phyloP scores from a whole-genome alignment of 768 basidiomycete species.

The Gloeopeniophorella convolvens region DNA sequence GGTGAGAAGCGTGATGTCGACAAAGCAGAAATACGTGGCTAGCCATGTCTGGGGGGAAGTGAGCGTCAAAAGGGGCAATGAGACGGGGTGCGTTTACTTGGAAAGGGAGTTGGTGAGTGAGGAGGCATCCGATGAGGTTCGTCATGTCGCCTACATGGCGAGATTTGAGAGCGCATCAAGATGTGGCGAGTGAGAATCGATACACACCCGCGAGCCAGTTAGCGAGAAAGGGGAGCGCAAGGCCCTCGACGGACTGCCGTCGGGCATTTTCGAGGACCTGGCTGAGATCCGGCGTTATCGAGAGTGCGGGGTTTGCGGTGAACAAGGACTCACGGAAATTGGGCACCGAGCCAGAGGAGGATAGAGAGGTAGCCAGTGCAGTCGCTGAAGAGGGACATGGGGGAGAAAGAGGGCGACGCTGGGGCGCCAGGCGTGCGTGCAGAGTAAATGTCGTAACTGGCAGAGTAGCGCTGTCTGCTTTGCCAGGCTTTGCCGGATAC shows the following conservation, averaged over 20 bases:
- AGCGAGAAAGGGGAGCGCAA: conserved; percentile 87
- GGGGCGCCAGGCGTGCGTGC: too few species aligned
- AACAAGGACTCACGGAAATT: conserved; percentile 66
- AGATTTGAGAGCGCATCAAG: not conserved
- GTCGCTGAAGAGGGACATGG: conserved; percentile 43
- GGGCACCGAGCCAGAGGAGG: conserved; percentile 77
- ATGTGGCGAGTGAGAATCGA: not conserved
- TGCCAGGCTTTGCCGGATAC: too few species aligned
- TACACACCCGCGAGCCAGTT: conserved; percentile 86
- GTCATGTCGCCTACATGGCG: conserved; percentile 70
- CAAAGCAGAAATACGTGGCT: conserved; percentile 81
- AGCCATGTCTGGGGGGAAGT: conserved; percentile 62
- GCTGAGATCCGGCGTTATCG: conserved; percentile 33
- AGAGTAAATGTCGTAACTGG: too few species aligned
- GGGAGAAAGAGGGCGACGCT: conserved; percentile 20
- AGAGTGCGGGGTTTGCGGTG: not conserved
- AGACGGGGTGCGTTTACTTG: conserved; percentile 49
- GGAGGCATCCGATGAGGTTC: conserved; percentile 84
- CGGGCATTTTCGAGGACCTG: conserved; percentile 78
- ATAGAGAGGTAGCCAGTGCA: conserved; percentile 67
- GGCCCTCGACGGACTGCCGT: conserved; percentile 76
- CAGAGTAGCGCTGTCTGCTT: too few species aligned
- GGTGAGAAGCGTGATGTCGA: conserved; percentile 67
- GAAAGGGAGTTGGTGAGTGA: conserved; percentile 92
- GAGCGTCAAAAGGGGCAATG: conserved; percentile 14